Evolutionary conservation across 768 basidiomycete genomes (phyloP), one percentile per base, ranked within the genome.

Genomic region (Suillus variegatus): DNA sequence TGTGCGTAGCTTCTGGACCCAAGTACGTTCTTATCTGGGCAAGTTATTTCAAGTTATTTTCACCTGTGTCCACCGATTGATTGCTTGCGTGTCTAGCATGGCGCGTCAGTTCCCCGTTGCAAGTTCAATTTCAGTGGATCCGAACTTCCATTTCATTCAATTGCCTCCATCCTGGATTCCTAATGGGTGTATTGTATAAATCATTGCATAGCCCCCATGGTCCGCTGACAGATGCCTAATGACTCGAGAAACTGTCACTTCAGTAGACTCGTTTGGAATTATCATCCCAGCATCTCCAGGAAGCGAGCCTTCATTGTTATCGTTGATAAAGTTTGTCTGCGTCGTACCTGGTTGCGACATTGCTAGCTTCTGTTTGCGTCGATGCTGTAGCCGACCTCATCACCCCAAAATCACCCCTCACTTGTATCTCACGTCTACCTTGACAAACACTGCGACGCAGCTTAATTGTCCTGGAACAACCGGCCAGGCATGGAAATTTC

Each of bases 331-430:
- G 54, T 20, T 43, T 60, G 25, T 20, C 41, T 20, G 58, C 41
- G 2, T 3, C 18, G 58, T 60, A 43, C 58, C 58, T 60, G 58
- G 58, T 43, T 60, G 18, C 41, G 18, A 60, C 16, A 60, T 43
- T 14, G 6, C 18, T 60, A 13, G 58, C 25, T 25, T 28, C 10
- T 28, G 18, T 43, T 18, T 18, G 2, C 6, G 8, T 58, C n/a
- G 3, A 43, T 60, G 41, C 41, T 60, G 58, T 60, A 58, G 40
- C 25, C 25, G 28, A 41, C 9, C 1, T 51, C 49, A 28, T 51
- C 16, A 35, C 28, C 28, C 51, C 14, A 51, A 32, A 6, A 57
- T 54, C 10, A 16, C 22, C 56, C 22, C 36, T 57, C 22, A 22
- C 22, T 35, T 35, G 18, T 35, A 28, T 55, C 41, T 58, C 57